Evolutionary conservation across 768 basidiomycete species (phyloP).

Genomic region (Coprinopsis strossmayeri): DNA sequence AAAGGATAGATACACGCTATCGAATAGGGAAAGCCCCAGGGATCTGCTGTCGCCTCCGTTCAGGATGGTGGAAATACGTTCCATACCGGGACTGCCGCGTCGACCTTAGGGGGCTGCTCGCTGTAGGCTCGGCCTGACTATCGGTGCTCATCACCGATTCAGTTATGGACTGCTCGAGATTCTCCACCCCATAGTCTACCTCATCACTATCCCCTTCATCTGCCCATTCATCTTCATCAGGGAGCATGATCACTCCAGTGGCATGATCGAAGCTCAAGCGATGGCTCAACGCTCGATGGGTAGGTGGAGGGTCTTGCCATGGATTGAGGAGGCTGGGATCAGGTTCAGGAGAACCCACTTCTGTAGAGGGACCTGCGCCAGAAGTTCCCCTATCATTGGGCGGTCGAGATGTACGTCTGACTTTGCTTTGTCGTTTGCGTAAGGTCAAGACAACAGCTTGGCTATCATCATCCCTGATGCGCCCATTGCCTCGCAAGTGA

Average conservation of each 20-base stretch:
- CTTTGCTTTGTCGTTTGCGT: slow-evolving; percentile 59
- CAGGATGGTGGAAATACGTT: slow-evolving; percentile 86
- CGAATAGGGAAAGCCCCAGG: slow-evolving; percentile 53
- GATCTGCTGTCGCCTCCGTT: slow-evolving; percentile 49
- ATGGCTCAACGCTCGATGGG: slow-evolving; percentile 34
- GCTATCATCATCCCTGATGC: slow-evolving; percentile 34
- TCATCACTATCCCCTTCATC: slow-evolving; percentile 42
- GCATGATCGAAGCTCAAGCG: slow-evolving; percentile 81
- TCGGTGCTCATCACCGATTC: slow-evolving; percentile 21
- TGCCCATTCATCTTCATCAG: slow-evolving; percentile 40
- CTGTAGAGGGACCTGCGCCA: not conserved
- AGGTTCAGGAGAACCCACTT: slow-evolving; percentile 11
- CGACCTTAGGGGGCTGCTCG: slow-evolving; percentile 11
- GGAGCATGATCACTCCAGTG: slow-evolving; percentile 84
- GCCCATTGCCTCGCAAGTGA: slow-evolving; percentile 30
- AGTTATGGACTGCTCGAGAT: slow-evolving; percentile 19
- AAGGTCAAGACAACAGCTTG: slow-evolving; percentile 74
- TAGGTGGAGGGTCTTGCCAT: slow-evolving; percentile 45
- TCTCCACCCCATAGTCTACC: slow-evolving; percentile 20
- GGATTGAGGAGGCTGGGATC: slow-evolving; percentile 33
- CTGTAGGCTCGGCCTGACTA: slow-evolving; percentile 11
- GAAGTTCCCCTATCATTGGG: not conserved
- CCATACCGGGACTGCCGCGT: slow-evolving; percentile 51
- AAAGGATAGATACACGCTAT: not conserved
- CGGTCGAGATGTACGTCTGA: slow-evolving; percentile 26